phyloP scores from a whole-genome alignment of 768 basidiomycete species.

The Pleurotus djamor region DNA sequence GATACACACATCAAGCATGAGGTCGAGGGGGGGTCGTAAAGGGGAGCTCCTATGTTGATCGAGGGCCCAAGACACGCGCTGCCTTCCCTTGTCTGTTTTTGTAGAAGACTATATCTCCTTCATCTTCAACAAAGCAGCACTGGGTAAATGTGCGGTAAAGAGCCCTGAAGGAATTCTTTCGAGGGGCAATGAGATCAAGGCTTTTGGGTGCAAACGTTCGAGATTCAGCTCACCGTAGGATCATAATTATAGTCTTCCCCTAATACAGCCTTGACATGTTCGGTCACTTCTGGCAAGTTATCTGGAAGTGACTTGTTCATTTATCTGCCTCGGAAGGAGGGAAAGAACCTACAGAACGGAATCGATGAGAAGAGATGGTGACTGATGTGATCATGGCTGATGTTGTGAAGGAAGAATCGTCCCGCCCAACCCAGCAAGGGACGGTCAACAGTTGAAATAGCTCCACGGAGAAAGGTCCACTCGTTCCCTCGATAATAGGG shows the following conservation, averaged over 20 bases:
- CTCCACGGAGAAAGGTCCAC: conserved; percentile 65
- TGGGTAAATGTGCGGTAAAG: background rate
- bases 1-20: too few species aligned
- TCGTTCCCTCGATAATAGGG: conserved; percentile 56
- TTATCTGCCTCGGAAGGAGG: conserved; percentile 62
- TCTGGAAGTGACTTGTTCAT: conserved; percentile 22
- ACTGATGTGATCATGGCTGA: conserved; percentile 62
- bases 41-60: background rate
- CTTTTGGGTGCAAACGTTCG: too few species aligned
- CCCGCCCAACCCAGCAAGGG: conserved; percentile 63
- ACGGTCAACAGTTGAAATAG: conserved; percentile 58
- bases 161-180: background rate
- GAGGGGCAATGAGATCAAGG: too few species aligned
- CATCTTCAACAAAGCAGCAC: background rate
- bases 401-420: conserved; percentile 65
- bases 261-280: too few species aligned
- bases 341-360: conserved; percentile 33
- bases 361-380: conserved; percentile 44
- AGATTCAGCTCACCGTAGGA: too few species aligned
- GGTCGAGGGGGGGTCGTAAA: too few species aligned
- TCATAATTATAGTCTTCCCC: too few species aligned
- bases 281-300: background rate
- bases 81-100: background rate
- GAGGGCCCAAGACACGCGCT: background rate
- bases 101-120: background rate